Conservation (phyloP, 1,139 yeast species). For the Groenewaldozyma auringiensis region DNA sequence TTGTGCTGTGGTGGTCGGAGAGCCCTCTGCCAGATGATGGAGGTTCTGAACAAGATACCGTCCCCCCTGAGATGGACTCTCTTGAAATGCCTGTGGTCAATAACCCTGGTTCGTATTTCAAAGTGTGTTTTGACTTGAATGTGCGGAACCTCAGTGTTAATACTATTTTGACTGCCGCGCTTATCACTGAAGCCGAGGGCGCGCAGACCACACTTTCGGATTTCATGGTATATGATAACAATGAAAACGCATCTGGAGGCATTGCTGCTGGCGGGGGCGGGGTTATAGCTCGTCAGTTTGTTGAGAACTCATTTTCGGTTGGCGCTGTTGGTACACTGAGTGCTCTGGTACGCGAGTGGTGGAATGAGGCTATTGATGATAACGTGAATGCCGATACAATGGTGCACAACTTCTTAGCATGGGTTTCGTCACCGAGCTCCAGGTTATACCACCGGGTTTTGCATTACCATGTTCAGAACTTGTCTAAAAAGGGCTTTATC, state of each 20-base stretch:
- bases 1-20: slow-evolving; percentile 92
- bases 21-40: slow-evolving; percentile 80
- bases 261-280: slow-evolving; percentile 13
- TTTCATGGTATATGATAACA: slow-evolving; percentile 27
- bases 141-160: slow-evolving; percentile 75
- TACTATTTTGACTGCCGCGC: slow-evolving; percentile 75
- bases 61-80: slow-evolving; percentile 44
- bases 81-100: slow-evolving; percentile 67
- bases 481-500: slow-evolving; percentile 74
- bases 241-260: too few relatives aligned
- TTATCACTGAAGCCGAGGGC: slow-evolving; percentile 87
- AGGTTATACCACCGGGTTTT: slow-evolving; percentile 68
- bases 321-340: slow-evolving; percentile 68
- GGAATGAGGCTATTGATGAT: slow-evolving; percentile 79
- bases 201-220: slow-evolving; percentile 54
- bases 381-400: slow-evolving; percentile 73
- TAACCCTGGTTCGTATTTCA: slow-evolving; percentile 71
- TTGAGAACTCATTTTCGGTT: slow-evolving; percentile 64
- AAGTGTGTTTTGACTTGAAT: slow-evolving; percentile 72
- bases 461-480: slow-evolving; percentile 80
- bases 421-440: slow-evolving; percentile 79
- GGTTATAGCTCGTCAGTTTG: slow-evolving; percentile 22
- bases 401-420: slow-evolving; percentile 72
- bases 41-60: slow-evolving; percentile 61
- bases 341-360: slow-evolving; percentile 77